Base-by-base conservation (phyloP, 192 early-diverging fungal species). In the Neocallimastix lanati region DNA sequence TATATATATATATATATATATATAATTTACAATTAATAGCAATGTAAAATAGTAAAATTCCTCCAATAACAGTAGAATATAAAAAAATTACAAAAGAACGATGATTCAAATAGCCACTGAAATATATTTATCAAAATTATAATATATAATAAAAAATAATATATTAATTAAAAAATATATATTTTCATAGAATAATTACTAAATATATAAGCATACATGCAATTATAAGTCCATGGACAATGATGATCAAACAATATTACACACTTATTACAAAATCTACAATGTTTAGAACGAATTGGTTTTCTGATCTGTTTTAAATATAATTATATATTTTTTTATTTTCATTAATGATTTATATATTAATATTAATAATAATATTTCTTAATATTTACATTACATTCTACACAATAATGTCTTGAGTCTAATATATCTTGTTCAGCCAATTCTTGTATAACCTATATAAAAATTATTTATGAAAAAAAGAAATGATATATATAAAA, bases 191-290 rank as follows among this genome's bases (percentile, higher is more conserved):
- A n/a, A n/a, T n/a, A n/a, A n/a, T n/a, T n/a, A n/a, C n/a, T n/a
- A n/a, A n/a, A 29, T 16, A 50, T 27, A 35, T 33, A 4, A n/a
- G 33, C 29, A 83, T 84, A 77, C 84, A 87, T 92, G 83, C 95
- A 97, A 86, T 97, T 99, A 86, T 90, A 92, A 30, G 95, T 96
- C 96, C 96, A 99, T 27, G 96, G 97, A 79, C 97, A 98, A 81
- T 98, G 96, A 81, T 97, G 95, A 82, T 98, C 96, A 86, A 98
- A 97, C 40, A 90, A 89, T 28, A 94, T 91, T 4, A 99, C 96
- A 83, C 97, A 99, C 78, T 94, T 89, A 83, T 96, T 89, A 81
- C 96, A 97, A 77, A 93, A 86, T 81, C 92, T 92, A 84, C 97
- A 99, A 82, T 99, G 97, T 84, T 98, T 98, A 16, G 94, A 94